These are phyloP conservation scores for Heterobasidion irregulare DNA, from an alignment of 1,284 basidiomycete species.

Conservation along the genomic window DNA sequence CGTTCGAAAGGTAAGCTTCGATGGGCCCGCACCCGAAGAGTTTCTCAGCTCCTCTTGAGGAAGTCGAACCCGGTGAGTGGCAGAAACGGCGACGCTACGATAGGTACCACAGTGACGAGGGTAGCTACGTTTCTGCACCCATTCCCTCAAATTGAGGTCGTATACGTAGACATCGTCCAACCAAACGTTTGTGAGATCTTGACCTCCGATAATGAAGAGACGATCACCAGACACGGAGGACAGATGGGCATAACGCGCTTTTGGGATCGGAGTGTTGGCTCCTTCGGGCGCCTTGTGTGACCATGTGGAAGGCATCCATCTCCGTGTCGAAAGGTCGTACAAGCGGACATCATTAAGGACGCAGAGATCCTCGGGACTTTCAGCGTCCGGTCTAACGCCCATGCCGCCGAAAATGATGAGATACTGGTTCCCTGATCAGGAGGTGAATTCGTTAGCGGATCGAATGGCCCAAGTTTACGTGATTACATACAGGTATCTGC, in stretches of 20 bases:
- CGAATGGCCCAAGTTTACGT: conserved; percentile 22
- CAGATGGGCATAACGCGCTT: conserved; percentile 85
- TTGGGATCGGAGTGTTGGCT: conserved; percentile 41
- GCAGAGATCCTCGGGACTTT: conserved; percentile 62
- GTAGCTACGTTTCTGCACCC: conserved; percentile 76
- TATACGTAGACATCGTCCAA: conserved; percentile 88
- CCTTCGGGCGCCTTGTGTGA: conserved; percentile 16
- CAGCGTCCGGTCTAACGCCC: conserved; percentile 65
- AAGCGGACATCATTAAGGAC: conserved; percentile 84
- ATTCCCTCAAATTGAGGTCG: conserved; percentile 63
- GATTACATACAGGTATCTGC: conserved; percentile 69
- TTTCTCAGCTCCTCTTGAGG: conserved; percentile 52
- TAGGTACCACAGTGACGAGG: conserved; percentile 90
- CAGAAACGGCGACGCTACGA: conserved; percentile 79
- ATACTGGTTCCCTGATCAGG: conserved; percentile 67
- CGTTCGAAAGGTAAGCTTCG: conserved; percentile 6
- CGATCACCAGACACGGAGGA: conserved; percentile 76
- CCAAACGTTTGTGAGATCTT: conserved; percentile 86
- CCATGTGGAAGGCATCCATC: conserved; percentile 58
- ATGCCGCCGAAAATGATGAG: conserved; percentile 91
- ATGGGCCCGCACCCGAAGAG: conserved; percentile 6
- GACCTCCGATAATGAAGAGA: conserved; percentile 91
- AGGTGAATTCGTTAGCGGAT: conserved; percentile 2
- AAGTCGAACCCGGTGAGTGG: conserved; percentile 54
- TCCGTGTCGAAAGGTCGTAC: conserved; percentile 63